Conservation (phyloP, 2,329 filamentous ascomycete genomes). For the Xylariales sp. region DNA sequence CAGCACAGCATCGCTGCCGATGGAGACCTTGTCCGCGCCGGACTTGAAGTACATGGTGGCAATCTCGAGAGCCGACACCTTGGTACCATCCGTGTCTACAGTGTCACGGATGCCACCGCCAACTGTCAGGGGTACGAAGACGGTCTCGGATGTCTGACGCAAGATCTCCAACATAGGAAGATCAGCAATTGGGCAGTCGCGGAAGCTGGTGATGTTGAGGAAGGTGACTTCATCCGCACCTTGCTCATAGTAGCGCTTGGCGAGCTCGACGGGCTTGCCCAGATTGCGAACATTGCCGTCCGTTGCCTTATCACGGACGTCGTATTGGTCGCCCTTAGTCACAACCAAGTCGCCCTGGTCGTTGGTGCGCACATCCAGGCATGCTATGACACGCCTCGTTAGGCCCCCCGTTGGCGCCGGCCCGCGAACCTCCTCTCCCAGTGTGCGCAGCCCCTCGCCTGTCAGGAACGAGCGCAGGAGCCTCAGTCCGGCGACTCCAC, state of each 20-base stretch:
- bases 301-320: constrained; percentile 82
- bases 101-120: constrained; percentile 95
- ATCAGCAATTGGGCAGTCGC: constrained; percentile 89
- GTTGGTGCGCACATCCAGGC: constrained; percentile 91
- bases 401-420: constrained; percentile 57
- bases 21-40: constrained; percentile 95
- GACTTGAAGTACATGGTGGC: constrained; percentile 97
- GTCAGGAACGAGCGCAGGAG: constrained; percentile 82
- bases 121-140: constrained; percentile 94
- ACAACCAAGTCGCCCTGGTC: constrained; percentile 93
- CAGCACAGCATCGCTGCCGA: constrained; percentile 89
- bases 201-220: constrained; percentile 96
- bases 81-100: constrained; percentile 79
- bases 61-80: constrained; percentile 85
- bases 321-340: constrained; percentile 98
- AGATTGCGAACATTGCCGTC: constrained; percentile 77
- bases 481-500: constrained; percentile 79
- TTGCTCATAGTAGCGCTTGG: constrained; percentile 89
- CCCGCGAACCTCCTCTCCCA: constrained; percentile 32
- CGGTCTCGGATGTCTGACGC: constrained; percentile 77
- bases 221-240: constrained; percentile 97
- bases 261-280: constrained; percentile 95
- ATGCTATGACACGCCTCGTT: constrained; percentile 91
- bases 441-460: constrained; percentile 55
- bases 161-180: constrained; percentile 95